phyloP scores from a whole-genome alignment of 805 yeast species.

The Cyberlindnera samutprakarnensis region DNA sequence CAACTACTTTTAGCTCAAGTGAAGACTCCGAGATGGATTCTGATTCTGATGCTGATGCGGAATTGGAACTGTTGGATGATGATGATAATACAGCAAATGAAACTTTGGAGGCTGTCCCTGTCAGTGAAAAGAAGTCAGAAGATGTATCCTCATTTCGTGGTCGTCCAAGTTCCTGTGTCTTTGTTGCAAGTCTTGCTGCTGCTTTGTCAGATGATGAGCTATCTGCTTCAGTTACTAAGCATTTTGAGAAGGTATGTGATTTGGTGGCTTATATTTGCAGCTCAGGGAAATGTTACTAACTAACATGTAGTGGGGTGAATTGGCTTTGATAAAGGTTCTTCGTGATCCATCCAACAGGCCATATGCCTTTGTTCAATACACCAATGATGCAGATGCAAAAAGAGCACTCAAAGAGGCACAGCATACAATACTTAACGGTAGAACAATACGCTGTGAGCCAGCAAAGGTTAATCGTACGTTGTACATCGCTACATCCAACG shows the following conservation, averaged over 20 bases:
- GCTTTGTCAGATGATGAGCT: slow-evolving; percentile 62
- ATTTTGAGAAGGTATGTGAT: slow-evolving; percentile 42
- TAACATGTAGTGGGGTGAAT: slow-evolving; percentile 51
- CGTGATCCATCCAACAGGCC: slow-evolving; percentile 80
- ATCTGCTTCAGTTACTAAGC: slow-evolving; percentile 58
- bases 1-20: slow-evolving; percentile 17
- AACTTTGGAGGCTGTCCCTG: slow-evolving; percentile 6
- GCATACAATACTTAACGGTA: slow-evolving; percentile 59
- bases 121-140: slow-evolving; percentile 7
- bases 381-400: slow-evolving; percentile 60
- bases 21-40: slow-evolving; percentile 19
- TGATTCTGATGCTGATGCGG: slow-evolving; percentile 17
- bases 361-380: slow-evolving; percentile 87
- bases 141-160: slow-evolving; percentile 32
- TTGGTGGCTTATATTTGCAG: background rate
- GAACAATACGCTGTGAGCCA: slow-evolving; percentile 78
- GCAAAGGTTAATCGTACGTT: slow-evolving; percentile 90
- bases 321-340: slow-evolving; percentile 71
- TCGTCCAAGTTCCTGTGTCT: slow-evolving; percentile 79
- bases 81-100: slow-evolving; percentile 9
- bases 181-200: slow-evolving; percentile 78
- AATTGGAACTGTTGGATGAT: slow-evolving; percentile 12
- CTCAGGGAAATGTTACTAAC: slow-evolving; percentile 1
- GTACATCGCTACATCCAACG: slow-evolving; percentile 38
- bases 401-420: slow-evolving; percentile 64